phyloP scores from a whole-genome alignment of 192 early-diverging fungal genomes.

The Thamnidium elegans region DNA sequence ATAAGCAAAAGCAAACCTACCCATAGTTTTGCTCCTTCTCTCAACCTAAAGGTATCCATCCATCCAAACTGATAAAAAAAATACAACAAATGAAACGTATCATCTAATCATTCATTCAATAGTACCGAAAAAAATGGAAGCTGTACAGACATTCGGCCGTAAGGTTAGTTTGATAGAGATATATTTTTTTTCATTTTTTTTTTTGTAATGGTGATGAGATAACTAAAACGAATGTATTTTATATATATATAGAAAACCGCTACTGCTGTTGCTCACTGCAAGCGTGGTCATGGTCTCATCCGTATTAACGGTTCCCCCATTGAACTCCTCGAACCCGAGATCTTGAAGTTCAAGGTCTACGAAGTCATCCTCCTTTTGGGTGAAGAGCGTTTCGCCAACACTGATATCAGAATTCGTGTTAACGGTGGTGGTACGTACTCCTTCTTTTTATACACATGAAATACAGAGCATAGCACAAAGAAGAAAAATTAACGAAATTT shows the following conservation, averaged over 20 bases:
- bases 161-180: conserved; percentile 51
- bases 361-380: conserved; percentile 96
- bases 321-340: conserved; percentile 95
- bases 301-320: conserved; percentile 97
- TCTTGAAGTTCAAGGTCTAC: conserved; percentile 97
- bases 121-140: conserved; percentile 44
- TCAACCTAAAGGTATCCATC: conserved; percentile 8
- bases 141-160: conserved; percentile 77
- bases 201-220: background rate
- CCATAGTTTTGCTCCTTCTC: conserved; percentile 7
- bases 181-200: background rate
- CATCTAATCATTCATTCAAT: conserved; percentile 1
- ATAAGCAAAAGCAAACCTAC: no score
- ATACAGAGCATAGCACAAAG: background rate
- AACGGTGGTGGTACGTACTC: conserved; percentile 77
- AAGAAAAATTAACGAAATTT: background rate
- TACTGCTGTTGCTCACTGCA: conserved; percentile 98
- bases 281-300: conserved; percentile 96
- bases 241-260: conserved; percentile 85
- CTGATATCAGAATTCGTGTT: conserved; percentile 97
- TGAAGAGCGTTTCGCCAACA: conserved; percentile 92
- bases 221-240: background rate
- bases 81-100: background rate
- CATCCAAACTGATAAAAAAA: background rate
- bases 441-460: background rate